Base-by-base conservation (phyloP, 169 alveolate species). In the Cryptosporidium parvum region DNA sequence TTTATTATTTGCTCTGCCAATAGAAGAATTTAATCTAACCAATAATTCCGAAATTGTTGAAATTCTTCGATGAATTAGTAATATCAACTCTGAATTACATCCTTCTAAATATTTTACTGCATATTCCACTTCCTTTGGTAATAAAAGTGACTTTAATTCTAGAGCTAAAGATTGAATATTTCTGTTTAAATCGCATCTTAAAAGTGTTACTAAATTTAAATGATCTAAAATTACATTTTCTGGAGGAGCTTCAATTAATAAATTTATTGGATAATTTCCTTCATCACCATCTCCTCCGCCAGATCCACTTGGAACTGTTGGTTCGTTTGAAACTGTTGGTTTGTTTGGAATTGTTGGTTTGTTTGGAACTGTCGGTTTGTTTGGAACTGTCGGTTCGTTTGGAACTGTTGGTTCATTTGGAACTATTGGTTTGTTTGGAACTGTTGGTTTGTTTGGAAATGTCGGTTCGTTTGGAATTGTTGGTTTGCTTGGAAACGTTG, bases 1-100 rank as follows among this genome's bases (percentile, higher is more conserved):
- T 52, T 52, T 21, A 4, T 26, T 8, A 21, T 1, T 23, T 18
- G 16, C 0, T 45, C 0, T 0, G 14, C 2, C 14, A 0, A 5
- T 5, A 35, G 6, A 35, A 35, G 45, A 37, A 29, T 16, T 69
- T 39, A 69, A 37, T 0, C 29, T 44, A 37, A 0, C 42, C n/a
- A 37, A 1, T 35, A 44, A 26, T 48, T 31, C 70, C 14, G 0
- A 8, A 0, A 73, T 9, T 21, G 86, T 73, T 52, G 26, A 26
- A 26, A 73, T 33, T 35, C 86, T 73, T 42, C 56, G 4, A 73
- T 51, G 56, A 16, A 73, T 53, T 42, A 44, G 23, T n/a, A 31
- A 8, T 23, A 73, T 0, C 31, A 53, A 31, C 23, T 18, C 39
- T 14, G 9, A 1, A 31, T 52, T 35, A 56, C 86, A 73, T 4